phyloP scores from a whole-genome alignment of 371 early-diverging fungal genomes.

The Cokeromyces recurvatus region DNA sequence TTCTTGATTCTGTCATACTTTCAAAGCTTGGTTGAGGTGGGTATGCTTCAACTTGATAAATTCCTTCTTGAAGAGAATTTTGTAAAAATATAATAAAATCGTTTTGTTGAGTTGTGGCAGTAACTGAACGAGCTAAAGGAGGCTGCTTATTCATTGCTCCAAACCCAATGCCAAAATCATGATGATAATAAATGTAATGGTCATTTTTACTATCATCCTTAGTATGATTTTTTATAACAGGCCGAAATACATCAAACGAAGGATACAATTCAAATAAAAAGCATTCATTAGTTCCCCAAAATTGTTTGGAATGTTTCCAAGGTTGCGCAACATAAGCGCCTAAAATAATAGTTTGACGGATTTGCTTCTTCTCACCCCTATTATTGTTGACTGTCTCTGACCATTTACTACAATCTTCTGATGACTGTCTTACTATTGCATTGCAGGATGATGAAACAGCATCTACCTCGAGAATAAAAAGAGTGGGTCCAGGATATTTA shows the following conservation, averaged over 20 bases:
- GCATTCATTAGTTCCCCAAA: constrained; percentile 51
- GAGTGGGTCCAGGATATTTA: constrained; percentile 62
- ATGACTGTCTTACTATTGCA: no score
- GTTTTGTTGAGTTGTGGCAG: background rate
- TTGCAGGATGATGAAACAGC: background rate
- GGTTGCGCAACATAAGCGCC: constrained; percentile 53
- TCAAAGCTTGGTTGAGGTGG: constrained; percentile 29
- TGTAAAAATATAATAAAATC: constrained; percentile 29
- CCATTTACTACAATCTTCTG: no score
- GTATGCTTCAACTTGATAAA: constrained; percentile 39
- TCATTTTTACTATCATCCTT: constrained; percentile 14
- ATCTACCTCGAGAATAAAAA: constrained; percentile 46
- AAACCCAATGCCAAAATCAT: constrained; percentile 56
- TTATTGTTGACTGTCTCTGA: no score
- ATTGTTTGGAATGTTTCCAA: constrained; percentile 55
- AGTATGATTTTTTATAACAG: constrained; percentile 5
- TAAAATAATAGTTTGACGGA: constrained; percentile 8
- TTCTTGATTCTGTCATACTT: constrained; percentile 6
- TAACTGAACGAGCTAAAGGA: background rate
- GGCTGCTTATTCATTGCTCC: constrained; percentile 30
- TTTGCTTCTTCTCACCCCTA: no score
- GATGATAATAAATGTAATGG: constrained; percentile 48
- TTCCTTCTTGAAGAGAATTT: constrained; percentile 47
- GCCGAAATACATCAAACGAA: constrained; percentile 47
- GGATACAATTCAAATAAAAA: constrained; percentile 57